Percentiles rank a stretch among this genome's conserved stretches.
Conservation (phyloP, 352 stramenopile genomes). For the Phytophthora pinifolia region DNA sequence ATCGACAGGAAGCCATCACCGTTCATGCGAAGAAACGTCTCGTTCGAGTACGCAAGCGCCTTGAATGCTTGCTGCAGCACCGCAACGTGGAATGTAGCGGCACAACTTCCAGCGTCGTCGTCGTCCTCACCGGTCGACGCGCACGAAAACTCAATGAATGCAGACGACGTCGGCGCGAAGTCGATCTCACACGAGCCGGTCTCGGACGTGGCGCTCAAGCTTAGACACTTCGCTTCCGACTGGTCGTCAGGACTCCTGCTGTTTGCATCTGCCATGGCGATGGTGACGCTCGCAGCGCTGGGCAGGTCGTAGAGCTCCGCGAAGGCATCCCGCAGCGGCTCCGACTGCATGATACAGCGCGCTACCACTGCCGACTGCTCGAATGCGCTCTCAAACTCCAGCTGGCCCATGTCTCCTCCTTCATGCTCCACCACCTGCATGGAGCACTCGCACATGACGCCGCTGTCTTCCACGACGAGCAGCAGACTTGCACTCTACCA, state of each 20-base stretch:
- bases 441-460: conserved; percentile 83
- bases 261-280: conserved; percentile 56
- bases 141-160: conserved; percentile 86
- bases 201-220: conserved; percentile 68
- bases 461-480: conserved; percentile 79
- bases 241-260: conserved; percentile 15
- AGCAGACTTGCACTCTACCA: conserved; percentile 55
- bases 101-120: conserved; percentile 29
- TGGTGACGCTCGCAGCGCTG: conserved; percentile 74
- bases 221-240: conserved; percentile 42
- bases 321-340: conserved; percentile 79
- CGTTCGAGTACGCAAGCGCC: conserved; percentile 68
- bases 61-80: conserved; percentile 85
- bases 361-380: conserved; percentile 73
- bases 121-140: conserved; percentile 21
- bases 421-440: conserved; percentile 84
- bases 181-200: conserved; percentile 82
- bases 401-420: conserved; percentile 60
- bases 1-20: conserved; percentile 77
- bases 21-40: conserved; percentile 86
- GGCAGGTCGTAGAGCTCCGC: conserved; percentile 83
- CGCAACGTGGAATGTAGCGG: conserved; percentile 75
- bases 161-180: conserved; percentile 63
- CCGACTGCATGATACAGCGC: conserved; percentile 82
- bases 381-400: conserved; percentile 82